Base-by-base conservation (phyloP, 1,284 basidiomycete species). In the Anthracocystis setariae region DNA sequence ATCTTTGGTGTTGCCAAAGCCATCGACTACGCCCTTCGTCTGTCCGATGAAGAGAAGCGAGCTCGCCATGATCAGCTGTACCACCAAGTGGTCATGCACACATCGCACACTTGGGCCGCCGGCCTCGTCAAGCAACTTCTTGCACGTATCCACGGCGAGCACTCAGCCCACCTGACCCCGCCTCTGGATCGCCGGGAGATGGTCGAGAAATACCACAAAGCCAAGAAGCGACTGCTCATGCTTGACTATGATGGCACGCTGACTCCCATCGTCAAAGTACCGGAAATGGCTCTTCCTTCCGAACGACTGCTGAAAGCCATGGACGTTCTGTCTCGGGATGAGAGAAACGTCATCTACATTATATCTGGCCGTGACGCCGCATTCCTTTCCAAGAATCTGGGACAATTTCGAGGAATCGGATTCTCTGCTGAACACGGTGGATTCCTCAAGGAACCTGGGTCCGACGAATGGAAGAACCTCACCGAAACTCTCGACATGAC, bases 191-290 rank as follows among this genome's bases (percentile, higher is more conserved):
- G 87, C 58, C 85, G 86, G 13, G 84, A 86, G 24, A 85, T 98
- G 76, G 84, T 88, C 61, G 80, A 85, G n/a, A 85, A 87, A 74
- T 97, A 94, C 85, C 81, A 86, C 47, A 84, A 80, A 35, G 91
- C 93, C 33, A 87, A 87, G 43, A 95, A 95, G 86, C 87, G 96
- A 50, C 84, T 98, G 60, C 89, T 98, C 83, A 86, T 98, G 82
- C 94, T 98, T 78, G 96, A 98, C 84, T 98, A 98, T 83, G 95
- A 97, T 83, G 95, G 95, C 9, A 98, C 96, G 0, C 88, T 98
- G 61, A 91, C 95, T 0, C 95, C 95, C 0, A 98, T 98, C 81
- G 95, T 98, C 82, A 96, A 94, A 85, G 89, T 90, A 13, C 95
- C 96, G 0, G 90, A 90, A 44, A 90, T 91, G 85, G 95, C 96